These are phyloP conservation scores for Cordyceps farinosa DNA, from an alignment of 2,329 filamentous ascomycete genomes.

Conservation along the genomic window DNA sequence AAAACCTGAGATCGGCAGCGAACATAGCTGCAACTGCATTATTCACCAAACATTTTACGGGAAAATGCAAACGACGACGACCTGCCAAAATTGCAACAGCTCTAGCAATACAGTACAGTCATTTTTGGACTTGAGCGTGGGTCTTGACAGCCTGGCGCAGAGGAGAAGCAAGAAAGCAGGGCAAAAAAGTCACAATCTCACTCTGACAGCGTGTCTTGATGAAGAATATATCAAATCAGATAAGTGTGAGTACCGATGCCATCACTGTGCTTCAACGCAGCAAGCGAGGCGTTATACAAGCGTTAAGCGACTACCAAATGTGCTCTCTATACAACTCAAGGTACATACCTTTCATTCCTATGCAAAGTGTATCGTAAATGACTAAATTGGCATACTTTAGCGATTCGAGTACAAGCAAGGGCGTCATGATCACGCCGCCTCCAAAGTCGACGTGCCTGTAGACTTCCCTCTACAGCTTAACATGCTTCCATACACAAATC, in stretches of 20 bases:
- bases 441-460: slow-evolving; percentile 84
- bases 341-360: slow-evolving; percentile 40
- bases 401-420: slow-evolving; percentile 71
- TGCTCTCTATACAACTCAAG: slow-evolving; percentile 90
- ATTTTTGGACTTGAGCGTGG: slow-evolving; percentile 85
- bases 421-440: slow-evolving; percentile 63
- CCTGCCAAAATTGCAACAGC: slow-evolving; percentile 82
- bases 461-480: slow-evolving; percentile 84
- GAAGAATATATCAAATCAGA: slow-evolving; percentile 84
- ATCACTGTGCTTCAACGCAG: slow-evolving; percentile 71
- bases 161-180: slow-evolving; percentile 56
- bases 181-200: slow-evolving; percentile 42
- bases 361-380: not conserved
- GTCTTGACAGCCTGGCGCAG: slow-evolving; percentile 72
- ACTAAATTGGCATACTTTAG: slow-evolving; percentile 30
- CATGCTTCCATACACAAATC: slow-evolving; percentile 84
- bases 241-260: slow-evolving; percentile 85
- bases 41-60: slow-evolving; percentile 94
- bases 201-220: slow-evolving; percentile 70
- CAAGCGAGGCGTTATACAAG: slow-evolving; percentile 80
- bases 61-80: slow-evolving; percentile 84
- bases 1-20: slow-evolving; percentile 54
- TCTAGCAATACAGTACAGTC: slow-evolving; percentile 80
- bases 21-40: slow-evolving; percentile 77
- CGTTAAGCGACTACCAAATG: slow-evolving; percentile 81